Percentiles rank a stretch among this genome's conserved stretches.
Conservation (phyloP, 169 alveolate genomes). For the Plasmodium falciparum region DNA sequence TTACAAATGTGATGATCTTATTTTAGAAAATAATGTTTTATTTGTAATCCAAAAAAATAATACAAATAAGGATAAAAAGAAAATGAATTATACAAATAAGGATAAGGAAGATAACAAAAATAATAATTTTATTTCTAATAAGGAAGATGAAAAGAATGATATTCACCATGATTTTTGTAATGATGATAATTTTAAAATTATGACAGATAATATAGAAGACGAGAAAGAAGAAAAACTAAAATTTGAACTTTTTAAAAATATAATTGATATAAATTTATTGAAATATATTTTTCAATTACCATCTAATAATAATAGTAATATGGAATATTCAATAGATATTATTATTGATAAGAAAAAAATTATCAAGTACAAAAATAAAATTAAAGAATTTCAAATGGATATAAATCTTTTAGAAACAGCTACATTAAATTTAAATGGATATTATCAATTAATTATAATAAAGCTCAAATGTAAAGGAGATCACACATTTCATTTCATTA, state of each 20-base stretch:
- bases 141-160: background rate
- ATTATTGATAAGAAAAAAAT: conserved; percentile 25
- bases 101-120: background rate
- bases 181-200: too few species aligned
- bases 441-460: conserved; percentile 33
- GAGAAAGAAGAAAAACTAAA: background rate
- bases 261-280: conserved; percentile 23
- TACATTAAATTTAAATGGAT: conserved; percentile 51
- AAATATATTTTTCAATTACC: conserved; percentile 38
- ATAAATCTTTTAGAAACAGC: conserved; percentile 20
- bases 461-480: conserved; percentile 37
- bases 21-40: conserved; percentile 13
- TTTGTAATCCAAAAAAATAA: conserved; percentile 23
- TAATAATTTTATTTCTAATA: background rate
- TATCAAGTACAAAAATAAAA: conserved; percentile 27
- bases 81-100: background rate
- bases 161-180: background rate
- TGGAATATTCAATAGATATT: conserved; percentile 24
- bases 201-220: background rate
- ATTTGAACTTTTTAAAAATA: conserved; percentile 18
- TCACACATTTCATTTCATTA: conserved; percentile 9
- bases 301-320: background rate
- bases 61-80: background rate
- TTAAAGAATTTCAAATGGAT: conserved; percentile 14
- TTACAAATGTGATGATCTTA: conserved; percentile 11